A percentile compares a stretch with the other conserved stretches of the same genome.
phyloP scores from a whole-genome alignment of 352 stramenopile genomes.

The Phytophthora ohioensis region DNA sequence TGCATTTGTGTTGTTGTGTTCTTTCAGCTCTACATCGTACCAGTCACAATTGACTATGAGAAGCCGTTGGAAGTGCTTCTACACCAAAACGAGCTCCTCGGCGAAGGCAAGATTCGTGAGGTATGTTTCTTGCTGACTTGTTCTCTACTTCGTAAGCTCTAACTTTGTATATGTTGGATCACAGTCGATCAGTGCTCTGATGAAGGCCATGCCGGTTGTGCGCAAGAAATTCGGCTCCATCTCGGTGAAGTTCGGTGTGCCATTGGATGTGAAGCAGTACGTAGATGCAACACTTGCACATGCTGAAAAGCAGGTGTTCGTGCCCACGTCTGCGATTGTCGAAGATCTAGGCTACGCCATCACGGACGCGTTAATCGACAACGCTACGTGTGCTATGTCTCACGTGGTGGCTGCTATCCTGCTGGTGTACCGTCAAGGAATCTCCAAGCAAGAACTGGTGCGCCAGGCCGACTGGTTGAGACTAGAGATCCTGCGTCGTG shows the following conservation, averaged over 20 bases:
- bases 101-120: slow-evolving; percentile 85
- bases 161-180: slow-evolving; percentile 4
- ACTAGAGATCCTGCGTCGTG: slow-evolving; percentile 71
- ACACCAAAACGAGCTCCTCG: slow-evolving; percentile 84
- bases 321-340: slow-evolving; percentile 52
- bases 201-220: slow-evolving; percentile 74
- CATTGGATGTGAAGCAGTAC: slow-evolving; percentile 75
- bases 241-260: slow-evolving; percentile 76
- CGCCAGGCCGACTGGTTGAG: slow-evolving; percentile 81
- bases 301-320: slow-evolving; percentile 40
- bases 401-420: slow-evolving; percentile 80
- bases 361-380: slow-evolving; percentile 73
- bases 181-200: slow-evolving; percentile 67
- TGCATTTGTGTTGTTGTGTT: slow-evolving; percentile 8
- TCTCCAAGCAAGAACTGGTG: slow-evolving; percentile 75
- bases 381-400: slow-evolving; percentile 76
- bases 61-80: slow-evolving; percentile 85
- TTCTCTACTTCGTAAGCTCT: background rate
- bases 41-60: slow-evolving; percentile 89
- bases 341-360: slow-evolving; percentile 78
- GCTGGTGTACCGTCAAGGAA: slow-evolving; percentile 83
- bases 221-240: slow-evolving; percentile 87
- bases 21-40: slow-evolving; percentile 76
- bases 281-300: slow-evolving; percentile 38
- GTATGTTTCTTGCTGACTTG: slow-evolving; percentile 25